Evolutionary conservation across 306 rosid species (phyloP), one percentile per base, ranked within the genome.

Genomic region (Prunus campanulata): DNA sequence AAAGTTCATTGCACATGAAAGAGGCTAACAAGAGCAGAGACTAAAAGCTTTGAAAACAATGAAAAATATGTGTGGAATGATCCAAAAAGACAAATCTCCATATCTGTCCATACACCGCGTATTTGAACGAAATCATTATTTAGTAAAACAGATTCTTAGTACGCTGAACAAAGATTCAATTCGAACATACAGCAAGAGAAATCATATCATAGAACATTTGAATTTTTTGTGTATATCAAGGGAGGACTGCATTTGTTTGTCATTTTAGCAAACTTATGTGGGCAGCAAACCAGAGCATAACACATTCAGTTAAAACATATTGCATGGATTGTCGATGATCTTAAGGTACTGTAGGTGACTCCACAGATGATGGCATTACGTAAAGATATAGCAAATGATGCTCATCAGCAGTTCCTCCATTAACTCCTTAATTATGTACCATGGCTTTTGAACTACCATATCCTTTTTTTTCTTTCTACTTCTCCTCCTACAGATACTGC

Each of bases 401-500:
- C 12, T 19, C 11, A n/a, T n/a, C 3, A 19, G 18, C 60, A 2
- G 60, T 55, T 55, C 7, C 60, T 8, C 11, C 25, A 55, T 55
- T 55, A 4, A 24, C 29, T 11, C 39, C 15, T 59, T 59, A 24
- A 24, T 22, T 24, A 59, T 11, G 15, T 22, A 22, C 64, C 16
- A 59, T 59, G 64, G 64, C 64, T 59, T 59, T 22, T 59, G 22
- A 59, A 4, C 32, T 24, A 59, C 16, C 18, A 1, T 69, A 8
- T 55, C 4, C 25, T 29, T 80, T 18, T 18, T 18, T 49, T 80
- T 18, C 29, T 79, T 78, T 19, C 74, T 13, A 50, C 78, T 22
- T 32, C 5, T 35, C 42, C 42, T 5, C 0, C 42, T 35, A 35
- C 42, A 35, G 42, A 32, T 32, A 32, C 52, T 66, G 48, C 82